Conservation (phyloP, 176 grass and related monocot genomes). For the Paspalum vaginatum region DNA sequence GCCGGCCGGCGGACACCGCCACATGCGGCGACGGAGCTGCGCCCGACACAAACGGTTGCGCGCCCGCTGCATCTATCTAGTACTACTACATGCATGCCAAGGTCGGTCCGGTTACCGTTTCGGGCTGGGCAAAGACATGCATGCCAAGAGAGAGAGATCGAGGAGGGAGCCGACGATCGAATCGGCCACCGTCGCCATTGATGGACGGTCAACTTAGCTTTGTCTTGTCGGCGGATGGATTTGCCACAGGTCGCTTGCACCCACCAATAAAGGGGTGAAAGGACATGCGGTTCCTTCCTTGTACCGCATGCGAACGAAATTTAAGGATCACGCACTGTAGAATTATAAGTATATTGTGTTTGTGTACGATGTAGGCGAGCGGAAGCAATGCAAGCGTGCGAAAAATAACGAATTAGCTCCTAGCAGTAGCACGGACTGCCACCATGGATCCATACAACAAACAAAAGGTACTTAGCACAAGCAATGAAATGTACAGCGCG, state of each 20-base stretch:
- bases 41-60: slow-evolving; percentile 31
- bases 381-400: not conserved
- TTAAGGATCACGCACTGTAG: slow-evolving; percentile 25
- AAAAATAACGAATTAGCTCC: no score
- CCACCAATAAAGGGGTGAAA: not conserved
- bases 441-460: not conserved
- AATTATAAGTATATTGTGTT: not conserved
- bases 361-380: not conserved
- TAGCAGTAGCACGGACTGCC: not conserved
- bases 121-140: slow-evolving; percentile 4
- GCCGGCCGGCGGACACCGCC: slow-evolving; percentile 33
- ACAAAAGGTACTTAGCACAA: no score
- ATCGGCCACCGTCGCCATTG: slow-evolving; percentile 25
- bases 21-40: slow-evolving; percentile 24
- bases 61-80: slow-evolving; percentile 33
- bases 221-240: not conserved
- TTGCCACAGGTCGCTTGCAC: slow-evolving; percentile 23
- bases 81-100: not conserved
- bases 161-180: not conserved
- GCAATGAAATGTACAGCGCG: slow-evolving; percentile 34
- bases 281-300: not conserved
- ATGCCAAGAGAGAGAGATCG: slow-evolving; percentile 6
- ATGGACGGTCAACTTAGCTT: slow-evolving; percentile 40
- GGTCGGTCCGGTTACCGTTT: not conserved
- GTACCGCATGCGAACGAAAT: slow-evolving; percentile 27